Conservation (phyloP, 2,329 filamentous ascomycete species). For the Aotearoamyces nothofagi region DNA sequence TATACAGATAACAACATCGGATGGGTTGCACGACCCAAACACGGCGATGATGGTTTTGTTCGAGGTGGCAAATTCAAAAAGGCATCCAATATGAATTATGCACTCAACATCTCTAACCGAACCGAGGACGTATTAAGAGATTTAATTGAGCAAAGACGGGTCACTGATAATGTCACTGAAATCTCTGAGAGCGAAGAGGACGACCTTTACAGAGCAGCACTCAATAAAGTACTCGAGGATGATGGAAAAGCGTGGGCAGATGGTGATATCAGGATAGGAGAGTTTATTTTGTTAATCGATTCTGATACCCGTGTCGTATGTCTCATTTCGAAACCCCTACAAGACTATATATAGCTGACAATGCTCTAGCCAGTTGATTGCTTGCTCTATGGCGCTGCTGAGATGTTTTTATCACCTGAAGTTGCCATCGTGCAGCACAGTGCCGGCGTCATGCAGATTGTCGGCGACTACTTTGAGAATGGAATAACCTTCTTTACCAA, state of each 20-base stretch:
- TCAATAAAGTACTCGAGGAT: slow-evolving; percentile 33
- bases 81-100: slow-evolving; percentile 62
- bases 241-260: slow-evolving; percentile 37
- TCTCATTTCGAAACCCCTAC: neutral
- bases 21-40: slow-evolving; percentile 34
- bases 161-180: slow-evolving; percentile 6
- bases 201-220: slow-evolving; percentile 30
- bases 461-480: slow-evolving; percentile 58
- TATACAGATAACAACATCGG: slow-evolving; percentile 41
- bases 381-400: slow-evolving; percentile 48
- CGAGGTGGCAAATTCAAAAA: slow-evolving; percentile 54
- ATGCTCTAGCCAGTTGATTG: slow-evolving; percentile 37
- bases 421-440: slow-evolving; percentile 59
- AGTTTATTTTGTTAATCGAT: slow-evolving; percentile 50
- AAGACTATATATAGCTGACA: neutral
- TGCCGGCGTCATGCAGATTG: slow-evolving; percentile 65
- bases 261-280: slow-evolving; percentile 41
- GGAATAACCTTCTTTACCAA: slow-evolving; percentile 70
- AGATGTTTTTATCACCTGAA: slow-evolving; percentile 56
- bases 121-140: slow-evolving; percentile 39
- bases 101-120: slow-evolving; percentile 41
- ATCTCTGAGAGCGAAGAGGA: slow-evolving; percentile 19
- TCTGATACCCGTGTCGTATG: slow-evolving; percentile 44
- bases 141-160: slow-evolving; percentile 1
- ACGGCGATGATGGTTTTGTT: slow-evolving; percentile 30